These are phyloP conservation scores for Kwoniella shandongensis DNA, from an alignment of 768 basidiomycete species.

Conservation along the genomic window DNA sequence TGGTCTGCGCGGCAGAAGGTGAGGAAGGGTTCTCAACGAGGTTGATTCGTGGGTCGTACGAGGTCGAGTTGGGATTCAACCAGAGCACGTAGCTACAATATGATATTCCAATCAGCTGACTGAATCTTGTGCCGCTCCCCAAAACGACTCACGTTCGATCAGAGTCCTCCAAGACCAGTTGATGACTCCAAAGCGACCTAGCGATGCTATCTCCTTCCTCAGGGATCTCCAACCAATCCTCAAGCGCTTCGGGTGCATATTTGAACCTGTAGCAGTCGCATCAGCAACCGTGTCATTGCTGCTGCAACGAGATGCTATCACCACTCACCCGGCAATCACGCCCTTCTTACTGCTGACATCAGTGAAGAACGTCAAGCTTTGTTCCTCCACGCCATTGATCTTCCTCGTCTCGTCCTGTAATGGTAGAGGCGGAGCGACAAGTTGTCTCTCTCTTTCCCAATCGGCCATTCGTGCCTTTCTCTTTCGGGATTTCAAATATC, in stretches of 20 bases:
- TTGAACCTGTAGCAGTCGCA: slow-evolving; percentile 5
- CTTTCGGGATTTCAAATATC: slow-evolving; percentile 5
- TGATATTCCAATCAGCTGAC: background rate
- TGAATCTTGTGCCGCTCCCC: background rate
- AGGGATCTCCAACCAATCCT: slow-evolving; percentile 10
- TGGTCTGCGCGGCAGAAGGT: background rate
- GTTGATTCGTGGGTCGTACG: slow-evolving; percentile 1
- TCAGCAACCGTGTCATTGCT: background rate
- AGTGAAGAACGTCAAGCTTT: slow-evolving; percentile 4
- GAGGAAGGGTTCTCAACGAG: background rate
- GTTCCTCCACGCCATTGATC: slow-evolving; percentile 1
- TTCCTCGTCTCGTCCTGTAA: background rate
- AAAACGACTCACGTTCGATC: background rate
- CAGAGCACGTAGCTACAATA: slow-evolving; percentile 1
- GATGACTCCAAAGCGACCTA: slow-evolving; percentile 2
- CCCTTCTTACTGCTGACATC: background rate
- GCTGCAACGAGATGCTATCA: background rate
- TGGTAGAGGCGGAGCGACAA: background rate
- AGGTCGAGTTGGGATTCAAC: background rate
- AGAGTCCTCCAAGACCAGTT: background rate
- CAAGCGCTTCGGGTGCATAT: slow-evolving; percentile 15
- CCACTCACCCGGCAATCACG: background rate
- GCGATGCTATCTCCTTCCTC: background rate
- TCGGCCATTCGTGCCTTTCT: slow-evolving; percentile 17
- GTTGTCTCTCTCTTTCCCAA: slow-evolving; percentile 13